Evolutionary conservation across 352 stramenopile genomes (phyloP), one percentile per base, ranked within the genome.

Genomic region (Phytopythium cucurbitacearum): DNA sequence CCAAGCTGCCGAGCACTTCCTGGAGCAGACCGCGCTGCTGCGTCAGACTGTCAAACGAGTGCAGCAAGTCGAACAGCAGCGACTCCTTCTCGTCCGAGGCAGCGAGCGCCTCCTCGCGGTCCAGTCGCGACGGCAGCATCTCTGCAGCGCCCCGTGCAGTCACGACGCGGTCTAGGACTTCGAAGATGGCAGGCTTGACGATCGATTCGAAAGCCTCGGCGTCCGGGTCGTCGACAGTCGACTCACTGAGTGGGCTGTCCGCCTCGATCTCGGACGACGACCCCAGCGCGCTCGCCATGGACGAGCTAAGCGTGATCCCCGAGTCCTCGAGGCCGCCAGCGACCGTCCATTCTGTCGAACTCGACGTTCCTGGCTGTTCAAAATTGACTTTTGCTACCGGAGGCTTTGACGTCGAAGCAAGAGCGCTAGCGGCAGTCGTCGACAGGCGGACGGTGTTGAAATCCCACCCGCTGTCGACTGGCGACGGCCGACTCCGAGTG

Each of bases 181-280:
- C 80, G 40, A 87, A 87, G 21, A 94, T 76, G 7, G 84, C 84
- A 35, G 84, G 84, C 48, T 94, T 92, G 48, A 94, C 69, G 35
- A 90, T 73, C 16, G 68, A 74, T 34, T 68, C 68, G 39, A 94
- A 94, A 0, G 69, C 64, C 5, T 78, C 67, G 15, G 86, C 72
- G 48, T 88, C 75, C 5, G 50, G 56, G 16, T 50, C 71, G 36
- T 74, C 48, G 37, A 11, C 38, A 9, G 7, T 34, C 16, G 5
- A 36, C 3, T 53, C 48, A 13, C 44, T 35, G 8, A 9, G 13
- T 5, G 28, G 16, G 21, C 36, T 21, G 9, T 53, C 48, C 3
- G 15, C 48, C 16, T 54, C 48, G 32, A 37, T 12, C 13, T 54
- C 48, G 4, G 48, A 54, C 12, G 12, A 47, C 21, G 48, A 54